Conservation (phyloP, 495 filamentous ascomycete species). For the Penicillium cosmopolitanum region DNA sequence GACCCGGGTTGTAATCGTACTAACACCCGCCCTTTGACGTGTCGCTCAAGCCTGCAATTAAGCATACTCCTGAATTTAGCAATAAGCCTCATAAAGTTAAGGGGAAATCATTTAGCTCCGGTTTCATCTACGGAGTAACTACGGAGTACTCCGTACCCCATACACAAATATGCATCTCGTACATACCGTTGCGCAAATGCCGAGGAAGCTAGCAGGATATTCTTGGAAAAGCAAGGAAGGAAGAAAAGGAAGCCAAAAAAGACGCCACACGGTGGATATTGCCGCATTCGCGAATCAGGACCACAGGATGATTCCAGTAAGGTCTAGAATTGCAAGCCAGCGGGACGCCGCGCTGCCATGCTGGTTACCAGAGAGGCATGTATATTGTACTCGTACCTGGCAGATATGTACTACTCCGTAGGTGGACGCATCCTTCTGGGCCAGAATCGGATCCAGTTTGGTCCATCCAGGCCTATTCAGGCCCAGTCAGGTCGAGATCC, state of each 20-base stretch:
- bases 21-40: neutral
- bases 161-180: no score
- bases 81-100: no score
- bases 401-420: neutral
- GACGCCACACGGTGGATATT: neutral
- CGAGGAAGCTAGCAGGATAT: neutral
- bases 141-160: no score
- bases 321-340: constrained; percentile 16
- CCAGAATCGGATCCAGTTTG: neutral
- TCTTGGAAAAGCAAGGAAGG: neutral
- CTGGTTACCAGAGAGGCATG: neutral
- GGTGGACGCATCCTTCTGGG: neutral
- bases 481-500: neutral
- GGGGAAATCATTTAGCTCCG: neutral
- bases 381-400: neutral
- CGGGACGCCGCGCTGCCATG: constrained; percentile 1
- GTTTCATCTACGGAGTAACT: neutral
- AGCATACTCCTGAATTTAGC: neutral
- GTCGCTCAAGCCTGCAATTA: neutral
- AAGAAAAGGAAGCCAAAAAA: neutral
- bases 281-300: constrained; percentile 7
- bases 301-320: neutral
- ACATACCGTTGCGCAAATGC: neutral
- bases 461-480: neutral
- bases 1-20: neutral